These are phyloP conservation scores for Aegilops longissima DNA, from an alignment of 176 grass and related monocot species.

Conservation along the genomic window DNA sequence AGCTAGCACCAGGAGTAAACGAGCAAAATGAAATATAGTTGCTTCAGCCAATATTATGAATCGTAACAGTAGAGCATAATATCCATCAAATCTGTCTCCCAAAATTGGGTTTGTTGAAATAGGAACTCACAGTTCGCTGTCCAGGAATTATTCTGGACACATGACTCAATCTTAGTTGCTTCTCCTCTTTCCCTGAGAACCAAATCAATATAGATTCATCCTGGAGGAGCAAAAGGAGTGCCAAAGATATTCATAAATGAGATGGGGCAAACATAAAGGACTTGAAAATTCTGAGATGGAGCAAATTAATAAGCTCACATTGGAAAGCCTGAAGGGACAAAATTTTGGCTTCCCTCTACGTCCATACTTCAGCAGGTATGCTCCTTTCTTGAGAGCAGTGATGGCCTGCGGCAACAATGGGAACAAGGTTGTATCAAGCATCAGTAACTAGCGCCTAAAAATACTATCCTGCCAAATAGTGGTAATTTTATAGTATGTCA, in stretches of 20 bases:
- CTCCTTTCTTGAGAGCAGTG: slow-evolving; percentile 86
- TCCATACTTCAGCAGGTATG: slow-evolving; percentile 81
- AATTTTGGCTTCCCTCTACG: slow-evolving; percentile 88
- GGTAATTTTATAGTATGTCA: neutral
- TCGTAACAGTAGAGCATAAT: neutral
- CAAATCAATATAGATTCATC: slow-evolving; percentile 82
- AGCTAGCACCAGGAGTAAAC: neutral
- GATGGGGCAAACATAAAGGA: neutral
- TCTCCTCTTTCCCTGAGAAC: slow-evolving; percentile 92
- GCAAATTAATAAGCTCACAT: slow-evolving; percentile 49
- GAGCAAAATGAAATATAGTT: neutral
- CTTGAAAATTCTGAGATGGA: slow-evolving; percentile 9
- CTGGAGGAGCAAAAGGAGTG: slow-evolving; percentile 44
- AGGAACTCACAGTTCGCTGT: slow-evolving; percentile 73
- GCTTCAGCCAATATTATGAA: neutral
- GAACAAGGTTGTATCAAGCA: slow-evolving; percentile 28
- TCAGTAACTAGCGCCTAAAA: slow-evolving; percentile 1
- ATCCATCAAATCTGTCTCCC: neutral
- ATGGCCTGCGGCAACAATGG: slow-evolving; percentile 54
- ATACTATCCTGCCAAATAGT: neutral
- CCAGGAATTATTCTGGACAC: slow-evolving; percentile 93
- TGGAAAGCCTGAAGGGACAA: slow-evolving; percentile 85
- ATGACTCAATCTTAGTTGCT: slow-evolving; percentile 81
- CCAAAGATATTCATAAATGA: slow-evolving; percentile 2
- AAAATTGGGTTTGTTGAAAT: neutral